A percentile compares a stretch with the other conserved stretches of the same genome.
Conservation (phyloP, 345 rosid species). For the Eutrema heterophyllum region DNA sequence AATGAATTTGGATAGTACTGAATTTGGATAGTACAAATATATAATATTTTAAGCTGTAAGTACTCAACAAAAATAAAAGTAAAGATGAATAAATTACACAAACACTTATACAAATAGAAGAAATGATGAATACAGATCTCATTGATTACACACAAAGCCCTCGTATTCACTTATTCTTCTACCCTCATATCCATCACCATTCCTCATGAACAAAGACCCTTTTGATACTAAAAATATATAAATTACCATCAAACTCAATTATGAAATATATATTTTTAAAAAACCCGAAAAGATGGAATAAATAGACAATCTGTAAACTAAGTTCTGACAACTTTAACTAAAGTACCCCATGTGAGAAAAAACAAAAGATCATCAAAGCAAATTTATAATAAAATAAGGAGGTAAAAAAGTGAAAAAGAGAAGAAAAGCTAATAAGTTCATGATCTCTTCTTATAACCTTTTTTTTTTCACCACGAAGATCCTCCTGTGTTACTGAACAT, state of each 20-base stretch:
- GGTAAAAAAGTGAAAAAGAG: conserved; percentile 6
- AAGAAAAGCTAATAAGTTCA: background rate
- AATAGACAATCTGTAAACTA: conserved; percentile 28
- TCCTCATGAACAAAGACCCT: conserved; percentile 8
- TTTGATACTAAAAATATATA: background rate
- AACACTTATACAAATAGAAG: conserved; percentile 24
- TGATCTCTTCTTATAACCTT: conserved; percentile 17
- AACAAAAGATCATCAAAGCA: conserved; percentile 29
- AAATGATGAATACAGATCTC: conserved; percentile 32
- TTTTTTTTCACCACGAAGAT: conserved; percentile 29
- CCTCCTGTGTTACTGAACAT: conserved; percentile 35
- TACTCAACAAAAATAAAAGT: background rate
- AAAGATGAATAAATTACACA: conserved; percentile 16
- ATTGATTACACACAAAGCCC: conserved; percentile 26
- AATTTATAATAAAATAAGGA: conserved; percentile 15
- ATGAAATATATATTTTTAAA: background rate
- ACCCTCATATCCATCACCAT: conserved; percentile 14
- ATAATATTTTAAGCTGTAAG: background rate
- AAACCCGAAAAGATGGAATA: background rate
- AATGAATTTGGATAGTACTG: background rate
- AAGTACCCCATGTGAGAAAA: conserved; percentile 37
- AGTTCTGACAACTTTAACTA: conserved; percentile 35
- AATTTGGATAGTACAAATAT: background rate
- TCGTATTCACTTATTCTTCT: conserved; percentile 35
- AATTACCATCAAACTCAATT: conserved; percentile 8